These are phyloP conservation scores for Cladophialophora psammophila DNA, from an alignment of 2,329 filamentous ascomycete species.

Conservation along the genomic window DNA sequence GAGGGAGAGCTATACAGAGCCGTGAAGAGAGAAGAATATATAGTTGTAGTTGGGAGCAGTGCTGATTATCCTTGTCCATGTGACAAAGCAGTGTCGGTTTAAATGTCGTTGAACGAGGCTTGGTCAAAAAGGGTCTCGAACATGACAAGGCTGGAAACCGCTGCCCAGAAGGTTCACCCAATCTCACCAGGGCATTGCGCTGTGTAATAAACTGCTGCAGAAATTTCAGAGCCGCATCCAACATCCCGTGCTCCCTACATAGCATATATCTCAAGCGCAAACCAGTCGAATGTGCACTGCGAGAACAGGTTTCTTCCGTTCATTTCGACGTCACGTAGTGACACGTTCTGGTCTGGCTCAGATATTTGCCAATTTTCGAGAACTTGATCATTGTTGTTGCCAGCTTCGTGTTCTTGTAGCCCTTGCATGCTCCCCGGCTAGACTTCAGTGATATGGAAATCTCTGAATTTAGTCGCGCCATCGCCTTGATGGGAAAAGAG, in stretches of 20 bases:
- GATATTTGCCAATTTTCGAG: neutral
- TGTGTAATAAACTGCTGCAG: neutral
- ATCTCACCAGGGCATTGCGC: neutral
- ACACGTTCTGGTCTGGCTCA: slow-evolving; percentile 14
- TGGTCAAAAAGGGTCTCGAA: neutral
- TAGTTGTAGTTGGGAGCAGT: no score
- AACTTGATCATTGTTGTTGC: neutral
- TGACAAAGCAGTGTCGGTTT: neutral
- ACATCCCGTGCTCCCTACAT: neutral
- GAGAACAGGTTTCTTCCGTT: slow-evolving; percentile 17
- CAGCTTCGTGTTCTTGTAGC: neutral
- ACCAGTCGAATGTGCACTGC: slow-evolving; percentile 23
- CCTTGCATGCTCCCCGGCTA: neutral
- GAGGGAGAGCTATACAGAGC: no score
- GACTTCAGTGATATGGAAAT: slow-evolving; percentile 2
- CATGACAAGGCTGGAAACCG: neutral
- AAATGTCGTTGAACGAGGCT: neutral
- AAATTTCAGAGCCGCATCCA: neutral
- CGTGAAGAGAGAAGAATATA: no score
- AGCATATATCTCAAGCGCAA: slow-evolving; percentile 11
- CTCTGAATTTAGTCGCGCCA: neutral
- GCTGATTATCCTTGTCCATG: no score
- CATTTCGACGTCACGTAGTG: slow-evolving; percentile 16
- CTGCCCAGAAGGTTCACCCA: neutral
- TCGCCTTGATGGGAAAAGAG: slow-evolving; percentile 14